Base-by-base conservation (phyloP, 129 eudicot genomes). In the Helichrysum umbraculigerum region DNA sequence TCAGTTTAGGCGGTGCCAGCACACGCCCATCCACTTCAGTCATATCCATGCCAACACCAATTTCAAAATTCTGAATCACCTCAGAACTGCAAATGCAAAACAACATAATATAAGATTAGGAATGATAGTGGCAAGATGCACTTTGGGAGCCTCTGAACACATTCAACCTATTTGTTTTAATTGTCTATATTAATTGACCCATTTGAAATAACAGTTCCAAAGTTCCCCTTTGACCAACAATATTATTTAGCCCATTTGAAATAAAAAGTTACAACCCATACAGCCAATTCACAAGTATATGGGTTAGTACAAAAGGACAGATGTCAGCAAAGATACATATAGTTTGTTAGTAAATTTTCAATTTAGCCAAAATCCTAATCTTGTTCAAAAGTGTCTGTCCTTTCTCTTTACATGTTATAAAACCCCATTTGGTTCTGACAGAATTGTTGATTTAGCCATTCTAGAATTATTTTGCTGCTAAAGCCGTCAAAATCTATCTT, bases 21-120 rank as follows among this genome's bases (percentile, higher is more conserved):
- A 92, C 93, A 17, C 94, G 96, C 4, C 92, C 92, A 5, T n/a
- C 39, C 15, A 92, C 90, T 6, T 63, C 34, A 5, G 96, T 85
- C 98, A 92, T 92, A 34, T 79, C 30, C 80, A 59, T 69, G 4
- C 65, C 89, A 1, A 90, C 90, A 25, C 20, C 87, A 0, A 92
- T 34, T 7, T 79, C 90, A 59, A 92, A 92, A 52, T 81, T 85
- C 10, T 76, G 28, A 21, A 77, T 71, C 6, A 86, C 57, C 29
- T 39, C 83, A 16, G 87, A 85, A 14, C 96, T 89, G 86, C 72
- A 71, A 59, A 68, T 20, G 39, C 52, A 0, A 34, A 37, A 58
- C n/a, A 58, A 50, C 28, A 25, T 50, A 47, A 29, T 14, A 16
- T 5, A 12, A 14, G 12, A 52, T 76, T 33, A 51, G 5, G 34